Evolutionary conservation across 805 yeast genomes (phyloP).

Genomic region (Suhomyces sp.): DNA sequence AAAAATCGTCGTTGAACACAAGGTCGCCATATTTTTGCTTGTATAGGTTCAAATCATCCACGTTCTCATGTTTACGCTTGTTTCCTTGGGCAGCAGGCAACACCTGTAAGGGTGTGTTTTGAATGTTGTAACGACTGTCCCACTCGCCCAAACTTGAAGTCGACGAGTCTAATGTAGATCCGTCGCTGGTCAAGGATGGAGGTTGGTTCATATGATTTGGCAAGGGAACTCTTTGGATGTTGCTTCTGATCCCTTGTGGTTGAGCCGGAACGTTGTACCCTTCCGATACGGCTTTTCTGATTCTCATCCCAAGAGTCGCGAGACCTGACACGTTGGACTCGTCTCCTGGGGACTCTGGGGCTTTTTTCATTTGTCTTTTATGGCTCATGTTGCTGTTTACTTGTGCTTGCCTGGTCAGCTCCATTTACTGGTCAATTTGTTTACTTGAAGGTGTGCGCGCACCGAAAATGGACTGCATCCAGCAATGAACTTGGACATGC

Average conservation of each 20-base stretch:
- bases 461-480: background rate
- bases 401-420: background rate
- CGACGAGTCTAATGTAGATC: constrained; percentile 43
- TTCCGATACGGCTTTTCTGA: constrained; percentile 62
- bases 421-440: background rate
- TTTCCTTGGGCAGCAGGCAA: constrained; percentile 3
- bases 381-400: background rate
- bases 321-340: constrained; percentile 38
- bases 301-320: constrained; percentile 65
- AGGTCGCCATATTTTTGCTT: constrained; percentile 43
- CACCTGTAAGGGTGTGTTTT: constrained; percentile 11
- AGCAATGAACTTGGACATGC: background rate
- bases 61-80: constrained; percentile 21
- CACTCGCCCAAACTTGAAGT: constrained; percentile 40
- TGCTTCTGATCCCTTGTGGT: constrained; percentile 6
- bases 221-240: constrained; percentile 34
- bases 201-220: constrained; percentile 42
- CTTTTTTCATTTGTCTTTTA: constrained; percentile 36
- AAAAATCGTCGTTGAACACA: constrained; percentile 49
- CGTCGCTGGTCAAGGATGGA: constrained; percentile 41
- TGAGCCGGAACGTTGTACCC: constrained; percentile 42
- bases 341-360: constrained; percentile 19
- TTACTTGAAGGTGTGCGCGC: background rate
- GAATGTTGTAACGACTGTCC: constrained; percentile 23
- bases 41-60: constrained; percentile 16